Evolutionary conservation across 768 basidiomycete species (phyloP).

Genomic region (Boletus rufocinnamomeus): DNA sequence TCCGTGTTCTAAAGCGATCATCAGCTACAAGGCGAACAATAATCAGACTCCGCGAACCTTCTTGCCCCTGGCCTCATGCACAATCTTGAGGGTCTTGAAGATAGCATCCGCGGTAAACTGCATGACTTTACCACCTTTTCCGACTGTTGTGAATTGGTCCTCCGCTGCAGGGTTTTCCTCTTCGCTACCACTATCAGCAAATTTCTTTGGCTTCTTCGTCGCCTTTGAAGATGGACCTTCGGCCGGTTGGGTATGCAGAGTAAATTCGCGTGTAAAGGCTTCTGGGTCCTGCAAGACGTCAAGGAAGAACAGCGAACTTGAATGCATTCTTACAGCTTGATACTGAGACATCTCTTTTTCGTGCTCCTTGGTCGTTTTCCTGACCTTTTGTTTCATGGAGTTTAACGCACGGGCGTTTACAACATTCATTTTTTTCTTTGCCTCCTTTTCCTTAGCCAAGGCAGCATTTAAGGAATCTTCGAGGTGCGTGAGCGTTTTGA

Average conservation of each 20-base stretch:
- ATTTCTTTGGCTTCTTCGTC: slow-evolving; percentile 40
- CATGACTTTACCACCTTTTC: slow-evolving; percentile 83
- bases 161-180: slow-evolving; percentile 42
- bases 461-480: slow-evolving; percentile 75
- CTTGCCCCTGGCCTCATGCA: slow-evolving; percentile 94
- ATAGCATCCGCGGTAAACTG: slow-evolving; percentile 83
- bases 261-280: slow-evolving; percentile 78
- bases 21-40: slow-evolving; percentile 11
- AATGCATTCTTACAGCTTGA: slow-evolving; percentile 58
- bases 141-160: slow-evolving; percentile 87
- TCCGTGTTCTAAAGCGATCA: slow-evolving; percentile 79
- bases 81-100: slow-evolving; percentile 87
- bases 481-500: slow-evolving; percentile 71
- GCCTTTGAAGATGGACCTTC: slow-evolving; percentile 40
- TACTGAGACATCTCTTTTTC: slow-evolving; percentile 79
- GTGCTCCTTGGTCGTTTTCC: slow-evolving; percentile 87
- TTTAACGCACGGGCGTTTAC: slow-evolving; percentile 92
- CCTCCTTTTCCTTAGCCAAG: slow-evolving; percentile 81
- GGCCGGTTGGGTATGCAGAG: slow-evolving; percentile 50
- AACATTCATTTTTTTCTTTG: slow-evolving; percentile 96
- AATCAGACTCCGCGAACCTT: slow-evolving; percentile 61
- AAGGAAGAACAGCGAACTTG: background rate
- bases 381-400: slow-evolving; percentile 97
- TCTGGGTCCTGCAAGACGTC: slow-evolving; percentile 71
- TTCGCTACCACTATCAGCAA: slow-evolving; percentile 40